Conservation (phyloP, 2,329 filamentous ascomycete genomes). For the Trichoderma atroviride region DNA sequence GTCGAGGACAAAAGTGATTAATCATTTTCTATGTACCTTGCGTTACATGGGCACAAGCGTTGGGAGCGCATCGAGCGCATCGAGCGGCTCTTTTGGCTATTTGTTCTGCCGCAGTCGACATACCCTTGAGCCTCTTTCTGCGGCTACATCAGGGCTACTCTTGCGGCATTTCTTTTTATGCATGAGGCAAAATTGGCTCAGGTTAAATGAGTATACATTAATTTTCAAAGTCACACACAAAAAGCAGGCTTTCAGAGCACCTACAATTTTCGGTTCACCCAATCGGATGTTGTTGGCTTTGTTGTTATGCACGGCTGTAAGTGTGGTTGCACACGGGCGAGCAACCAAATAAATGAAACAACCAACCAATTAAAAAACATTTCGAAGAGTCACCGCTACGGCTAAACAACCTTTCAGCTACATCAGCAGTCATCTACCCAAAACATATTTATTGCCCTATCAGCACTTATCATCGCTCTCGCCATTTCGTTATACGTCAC, state of each 20-base stretch:
- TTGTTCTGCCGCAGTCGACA: neutral
- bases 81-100: neutral
- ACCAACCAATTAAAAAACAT: neutral
- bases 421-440: neutral
- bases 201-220: neutral
- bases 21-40: neutral
- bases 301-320: neutral
- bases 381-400: neutral
- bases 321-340: neutral
- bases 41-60: neutral
- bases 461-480: neutral
- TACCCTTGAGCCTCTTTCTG: neutral
- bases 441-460: neutral
- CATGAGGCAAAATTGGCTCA: neutral
- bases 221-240: neutral
- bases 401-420: neutral
- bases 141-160: neutral
- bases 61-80: neutral
- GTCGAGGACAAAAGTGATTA: neutral
- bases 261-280: too few species aligned
- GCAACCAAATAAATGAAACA: neutral
- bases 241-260: neutral
- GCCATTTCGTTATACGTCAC: neutral
- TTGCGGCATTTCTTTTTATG: neutral
- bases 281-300: neutral